phyloP scores from a whole-genome alignment of 129 eudicot species.

The Tanacetum coccineum region DNA sequence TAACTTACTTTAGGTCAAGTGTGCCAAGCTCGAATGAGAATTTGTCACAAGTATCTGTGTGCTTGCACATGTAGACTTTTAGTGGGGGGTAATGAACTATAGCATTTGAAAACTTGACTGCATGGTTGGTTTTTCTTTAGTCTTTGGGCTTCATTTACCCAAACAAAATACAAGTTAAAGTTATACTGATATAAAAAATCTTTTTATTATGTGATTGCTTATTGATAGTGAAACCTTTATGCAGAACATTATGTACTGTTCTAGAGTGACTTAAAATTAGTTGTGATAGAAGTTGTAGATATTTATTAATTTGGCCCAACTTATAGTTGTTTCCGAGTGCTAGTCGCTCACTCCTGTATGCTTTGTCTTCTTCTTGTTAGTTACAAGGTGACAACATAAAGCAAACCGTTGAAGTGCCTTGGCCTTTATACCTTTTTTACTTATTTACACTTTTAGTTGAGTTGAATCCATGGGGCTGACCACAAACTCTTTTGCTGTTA shows the following conservation, averaged over 20 bases:
- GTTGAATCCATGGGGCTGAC: no score
- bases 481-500: no score
- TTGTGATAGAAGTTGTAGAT: not conserved
- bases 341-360: no score
- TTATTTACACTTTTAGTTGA: no score
- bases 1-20: not conserved
- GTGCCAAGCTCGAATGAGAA: not conserved
- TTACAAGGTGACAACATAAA: no score
- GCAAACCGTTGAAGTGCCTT: no score
- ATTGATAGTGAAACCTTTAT: not conserved
- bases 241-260: not conserved
- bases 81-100: not conserved
- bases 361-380: no score
- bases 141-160: not conserved
- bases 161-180: not conserved
- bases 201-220: not conserved
- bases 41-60: not conserved
- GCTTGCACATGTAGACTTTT: not conserved
- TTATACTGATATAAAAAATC: not conserved
- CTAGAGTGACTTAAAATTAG: not conserved
- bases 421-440: no score
- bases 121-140: not conserved
- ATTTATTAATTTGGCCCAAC: not conserved
- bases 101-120: not conserved
- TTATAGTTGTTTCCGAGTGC: no score